These are phyloP conservation scores for Auriscalpium orientale DNA, from an alignment of 768 basidiomycete species.

Conservation along the genomic window DNA sequence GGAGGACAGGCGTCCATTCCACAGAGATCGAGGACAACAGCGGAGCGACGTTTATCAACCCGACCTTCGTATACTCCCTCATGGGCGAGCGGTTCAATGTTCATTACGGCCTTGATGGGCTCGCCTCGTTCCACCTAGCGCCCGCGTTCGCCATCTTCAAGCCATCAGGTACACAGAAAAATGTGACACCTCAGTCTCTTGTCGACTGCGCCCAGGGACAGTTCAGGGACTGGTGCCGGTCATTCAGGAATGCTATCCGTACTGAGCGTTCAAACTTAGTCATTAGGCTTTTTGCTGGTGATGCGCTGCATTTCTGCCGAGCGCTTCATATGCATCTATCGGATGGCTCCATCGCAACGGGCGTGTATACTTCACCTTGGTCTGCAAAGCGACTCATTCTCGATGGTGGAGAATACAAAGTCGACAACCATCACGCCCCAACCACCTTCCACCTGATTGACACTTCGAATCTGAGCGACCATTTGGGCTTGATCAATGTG, in stretches of 20 bases:
- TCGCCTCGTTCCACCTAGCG: constrained; percentile 35
- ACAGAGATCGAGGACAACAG: constrained; percentile 10
- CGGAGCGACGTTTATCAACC: constrained; percentile 31
- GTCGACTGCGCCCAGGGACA: constrained; percentile 25
- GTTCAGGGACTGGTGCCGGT: constrained; percentile 29
- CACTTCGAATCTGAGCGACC: constrained; percentile 43
- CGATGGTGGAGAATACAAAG: constrained; percentile 6
- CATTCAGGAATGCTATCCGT: constrained; percentile 15
- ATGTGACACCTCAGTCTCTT: constrained; percentile 13
- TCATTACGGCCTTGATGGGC: constrained; percentile 39
- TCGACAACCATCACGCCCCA: constrained; percentile 19
- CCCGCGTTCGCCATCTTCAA: constrained; percentile 18
- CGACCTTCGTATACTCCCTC: constrained; percentile 37
- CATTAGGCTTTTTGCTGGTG: constrained; percentile 36
- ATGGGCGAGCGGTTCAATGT: constrained; percentile 32
- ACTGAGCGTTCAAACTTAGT: constrained; percentile 6
- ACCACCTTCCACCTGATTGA: constrained; percentile 38
- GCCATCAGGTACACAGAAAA: too few species aligned
- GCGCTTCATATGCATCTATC: too few species aligned
- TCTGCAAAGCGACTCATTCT: constrained; percentile 26
- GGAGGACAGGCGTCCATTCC: constrained; percentile 36
- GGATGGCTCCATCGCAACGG: constrained; percentile 16
- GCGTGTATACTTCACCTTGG: constrained; percentile 28
- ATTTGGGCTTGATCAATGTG: constrained; percentile 39
- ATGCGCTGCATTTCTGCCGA: constrained; percentile 32